These are phyloP conservation scores for Aspergillus quadrilineatus DNA, from an alignment of 2,329 filamentous ascomycete genomes.

Conservation along the genomic window DNA sequence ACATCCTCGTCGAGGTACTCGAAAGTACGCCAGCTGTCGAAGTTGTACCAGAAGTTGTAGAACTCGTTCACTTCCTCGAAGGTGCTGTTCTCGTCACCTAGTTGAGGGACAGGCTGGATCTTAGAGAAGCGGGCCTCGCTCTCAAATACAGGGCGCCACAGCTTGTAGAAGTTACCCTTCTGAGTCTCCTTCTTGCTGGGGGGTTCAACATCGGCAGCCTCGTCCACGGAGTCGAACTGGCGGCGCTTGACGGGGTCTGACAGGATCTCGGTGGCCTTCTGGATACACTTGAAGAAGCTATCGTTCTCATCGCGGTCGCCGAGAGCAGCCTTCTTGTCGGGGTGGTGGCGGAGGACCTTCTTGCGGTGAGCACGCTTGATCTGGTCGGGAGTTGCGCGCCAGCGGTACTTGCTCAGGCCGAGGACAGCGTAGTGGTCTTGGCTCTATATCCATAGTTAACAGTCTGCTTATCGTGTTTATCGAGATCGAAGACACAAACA, in stretches of 20 bases:
- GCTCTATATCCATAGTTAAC: slow-evolving; percentile 49
- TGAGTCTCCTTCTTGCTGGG: slow-evolving; percentile 86
- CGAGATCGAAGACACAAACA: slow-evolving; percentile 21
- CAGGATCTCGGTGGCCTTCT: slow-evolving; percentile 93
- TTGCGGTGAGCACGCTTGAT: slow-evolving; percentile 99
- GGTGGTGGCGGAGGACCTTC: slow-evolving; percentile 98
- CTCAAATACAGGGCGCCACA: slow-evolving; percentile 88
- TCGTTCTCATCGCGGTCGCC: slow-evolving; percentile 83
- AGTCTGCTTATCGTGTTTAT: no score
- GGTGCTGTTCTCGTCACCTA: slow-evolving; percentile 79
- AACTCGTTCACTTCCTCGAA: slow-evolving; percentile 91
- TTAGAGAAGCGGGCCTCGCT: slow-evolving; percentile 92
- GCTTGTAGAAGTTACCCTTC: slow-evolving; percentile 91
- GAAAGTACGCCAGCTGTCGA: slow-evolving; percentile 96
- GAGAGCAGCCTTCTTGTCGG: slow-evolving; percentile 94
- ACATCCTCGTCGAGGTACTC: slow-evolving; percentile 99
- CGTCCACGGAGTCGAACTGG: slow-evolving; percentile 96
- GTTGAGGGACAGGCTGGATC: slow-evolving; percentile 78
- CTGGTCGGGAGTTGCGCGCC: slow-evolving; percentile 90
- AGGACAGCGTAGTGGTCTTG: slow-evolving; percentile 99
- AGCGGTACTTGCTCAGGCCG: slow-evolving; percentile 88
- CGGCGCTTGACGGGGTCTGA: slow-evolving; percentile 87
- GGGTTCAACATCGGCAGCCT: slow-evolving; percentile 86
- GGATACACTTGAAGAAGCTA: slow-evolving; percentile 99
- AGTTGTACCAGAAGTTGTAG: slow-evolving; percentile 99